A percentile compares a stretch with the other conserved stretches of the same genome.
Evolutionary conservation across 2,329 filamentous ascomycete species (phyloP).

Genomic region (Tothia fuscella): DNA sequence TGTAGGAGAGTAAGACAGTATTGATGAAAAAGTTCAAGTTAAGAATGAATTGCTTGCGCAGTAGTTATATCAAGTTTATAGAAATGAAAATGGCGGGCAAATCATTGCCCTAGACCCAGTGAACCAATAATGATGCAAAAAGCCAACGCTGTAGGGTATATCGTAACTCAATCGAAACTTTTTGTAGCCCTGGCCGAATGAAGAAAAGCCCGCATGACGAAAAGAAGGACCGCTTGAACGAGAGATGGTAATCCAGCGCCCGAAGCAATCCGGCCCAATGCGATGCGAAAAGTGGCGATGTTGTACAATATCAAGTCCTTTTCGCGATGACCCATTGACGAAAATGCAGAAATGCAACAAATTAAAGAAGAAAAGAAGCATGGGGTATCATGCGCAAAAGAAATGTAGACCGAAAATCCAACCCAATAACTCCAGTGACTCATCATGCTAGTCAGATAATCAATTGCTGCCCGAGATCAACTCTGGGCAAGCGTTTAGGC

Average conservation of each 20-base stretch:
- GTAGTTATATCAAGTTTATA: neutral
- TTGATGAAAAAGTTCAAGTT: neutral
- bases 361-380: neutral
- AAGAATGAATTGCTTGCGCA: slow-evolving; percentile 2
- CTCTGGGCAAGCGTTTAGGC: slow-evolving; percentile 13
- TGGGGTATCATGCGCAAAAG: neutral
- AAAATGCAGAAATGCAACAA: slow-evolving; percentile 5
- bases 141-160: slow-evolving; percentile 7
- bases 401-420: neutral
- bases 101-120: too few relatives aligned
- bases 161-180: slow-evolving; percentile 4
- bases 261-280: slow-evolving; percentile 4
- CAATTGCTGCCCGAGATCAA: slow-evolving; percentile 5
- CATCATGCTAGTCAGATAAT: neutral
- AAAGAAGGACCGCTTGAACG: slow-evolving; percentile 6
- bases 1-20: neutral
- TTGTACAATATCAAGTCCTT: slow-evolving; percentile 7
- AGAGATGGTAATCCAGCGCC: too few relatives aligned
- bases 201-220: slow-evolving; percentile 3
- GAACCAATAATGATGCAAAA: slow-evolving; percentile 4
- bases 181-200: slow-evolving; percentile 4
- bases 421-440: neutral
- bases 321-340: neutral
- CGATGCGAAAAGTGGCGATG: slow-evolving; percentile 1
- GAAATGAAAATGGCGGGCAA: too few relatives aligned